Evolutionary conservation across 176 grass and related monocot species (phyloP).

Genomic region (Cenchrus americanus): DNA sequence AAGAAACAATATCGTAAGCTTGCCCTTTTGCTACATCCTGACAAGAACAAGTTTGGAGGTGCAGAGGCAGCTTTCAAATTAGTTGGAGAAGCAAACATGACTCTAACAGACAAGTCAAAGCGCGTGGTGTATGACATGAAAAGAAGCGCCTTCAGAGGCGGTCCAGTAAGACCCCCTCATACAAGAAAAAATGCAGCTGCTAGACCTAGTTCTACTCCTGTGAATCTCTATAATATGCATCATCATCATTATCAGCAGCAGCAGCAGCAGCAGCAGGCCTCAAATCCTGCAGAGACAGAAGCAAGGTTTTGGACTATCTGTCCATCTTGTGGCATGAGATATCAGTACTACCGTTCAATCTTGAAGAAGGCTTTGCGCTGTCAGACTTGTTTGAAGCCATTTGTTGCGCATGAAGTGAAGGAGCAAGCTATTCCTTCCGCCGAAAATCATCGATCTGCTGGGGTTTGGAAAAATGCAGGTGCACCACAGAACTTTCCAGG

Average conservation of each 20-base stretch:
- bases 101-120: conserved; percentile 65
- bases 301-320: conserved; percentile 90
- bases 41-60: conserved; percentile 88
- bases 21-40: conserved; percentile 84
- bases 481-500: conserved; percentile 45
- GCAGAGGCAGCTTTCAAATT: conserved; percentile 94
- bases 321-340: conserved; percentile 75
- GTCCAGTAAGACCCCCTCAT: conserved; percentile 23
- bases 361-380: conserved; percentile 81
- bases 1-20: conserved; percentile 86
- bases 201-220: conserved; percentile 49
- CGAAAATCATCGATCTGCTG: conserved; percentile 42
- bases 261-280: conserved; percentile 40
- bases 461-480: conserved; percentile 47
- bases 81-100: conserved; percentile 79
- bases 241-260: conserved; percentile 39
- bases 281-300: conserved; percentile 36
- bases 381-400: conserved; percentile 87
- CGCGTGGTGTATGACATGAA: conserved; percentile 68
- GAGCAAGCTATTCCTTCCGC: conserved; percentile 51
- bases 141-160: conserved; percentile 49
- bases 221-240: conserved; percentile 49
- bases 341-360: conserved; percentile 77
- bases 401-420: conserved; percentile 72
- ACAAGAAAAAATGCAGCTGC: conserved; percentile 45